Conservation (phyloP, 2,329 filamentous ascomycete genomes). For the Orbilia brochopaga region DNA sequence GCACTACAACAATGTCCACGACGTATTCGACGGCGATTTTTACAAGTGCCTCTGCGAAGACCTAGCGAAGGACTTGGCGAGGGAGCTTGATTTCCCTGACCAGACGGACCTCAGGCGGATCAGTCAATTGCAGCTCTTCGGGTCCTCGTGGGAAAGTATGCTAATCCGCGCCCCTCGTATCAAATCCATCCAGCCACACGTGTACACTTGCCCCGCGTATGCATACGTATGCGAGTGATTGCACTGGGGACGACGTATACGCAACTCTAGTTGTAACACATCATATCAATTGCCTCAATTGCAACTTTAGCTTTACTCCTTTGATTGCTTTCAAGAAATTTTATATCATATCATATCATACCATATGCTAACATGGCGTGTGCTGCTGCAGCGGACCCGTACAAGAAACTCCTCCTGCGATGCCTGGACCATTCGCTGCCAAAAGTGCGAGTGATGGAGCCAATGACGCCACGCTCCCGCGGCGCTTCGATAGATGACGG, state of each 20-base stretch:
- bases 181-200: conserved; percentile 10
- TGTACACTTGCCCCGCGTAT: conserved; percentile 6
- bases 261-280: conserved; percentile 1
- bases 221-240: conserved; percentile 19
- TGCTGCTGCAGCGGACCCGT: conserved; percentile 39
- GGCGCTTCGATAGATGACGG: conserved; percentile 38
- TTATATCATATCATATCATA: too few relatives aligned
- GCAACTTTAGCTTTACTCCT: too few relatives aligned
- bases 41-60: conserved; percentile 50
- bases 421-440: conserved; percentile 47
- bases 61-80: conserved; percentile 45
- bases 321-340: too few relatives aligned
- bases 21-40: conserved; percentile 45
- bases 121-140: conserved; percentile 48
- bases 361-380: conserved; percentile 9
- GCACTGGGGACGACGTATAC: conserved; percentile 16
- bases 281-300: conserved; percentile 28
- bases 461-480: conserved; percentile 27
- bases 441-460: conserved; percentile 22
- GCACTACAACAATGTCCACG: conserved; percentile 28
- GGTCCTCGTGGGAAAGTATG: conserved; percentile 50
- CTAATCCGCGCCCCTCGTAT: conserved; percentile 16
- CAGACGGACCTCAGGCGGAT: conserved; percentile 47
- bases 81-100: conserved; percentile 47
- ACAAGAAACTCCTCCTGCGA: conserved; percentile 47